Evolutionary conservation across 352 stramenopile genomes (phyloP).

Genomic region (Globisporangium mamillatum): DNA sequence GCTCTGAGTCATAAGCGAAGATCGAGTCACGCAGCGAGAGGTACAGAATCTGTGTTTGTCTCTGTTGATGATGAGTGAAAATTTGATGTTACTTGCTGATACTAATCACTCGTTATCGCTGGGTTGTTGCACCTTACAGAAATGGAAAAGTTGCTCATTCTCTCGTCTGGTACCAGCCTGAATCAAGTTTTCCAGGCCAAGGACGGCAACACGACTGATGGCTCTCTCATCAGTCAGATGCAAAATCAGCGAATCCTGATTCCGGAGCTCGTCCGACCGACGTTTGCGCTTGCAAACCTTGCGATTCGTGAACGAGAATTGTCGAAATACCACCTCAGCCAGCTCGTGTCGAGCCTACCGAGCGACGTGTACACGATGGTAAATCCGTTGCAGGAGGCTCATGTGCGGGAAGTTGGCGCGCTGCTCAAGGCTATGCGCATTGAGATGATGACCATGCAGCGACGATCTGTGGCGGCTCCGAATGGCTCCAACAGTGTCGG

Average conservation of each 20-base stretch:
- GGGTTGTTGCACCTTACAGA: not conserved
- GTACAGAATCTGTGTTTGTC: not conserved
- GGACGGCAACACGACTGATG: not conserved
- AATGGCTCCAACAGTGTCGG: not conserved
- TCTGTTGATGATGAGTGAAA: not conserved
- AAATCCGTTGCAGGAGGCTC: constrained; percentile 30
- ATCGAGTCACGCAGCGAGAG: constrained; percentile 1
- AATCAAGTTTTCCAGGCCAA: constrained; percentile 16
- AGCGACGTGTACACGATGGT: constrained; percentile 42
- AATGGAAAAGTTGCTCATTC: constrained; percentile 31
- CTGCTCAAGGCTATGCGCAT: constrained; percentile 31
- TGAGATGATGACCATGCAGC: constrained; percentile 29
- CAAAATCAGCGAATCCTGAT: constrained; percentile 2
- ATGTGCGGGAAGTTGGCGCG: constrained; percentile 25
- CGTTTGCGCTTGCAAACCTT: constrained; percentile 32
- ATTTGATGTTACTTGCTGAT: not conserved
- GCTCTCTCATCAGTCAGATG: not conserved
- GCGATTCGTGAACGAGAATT: constrained; percentile 20
- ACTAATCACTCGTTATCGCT: not conserved
- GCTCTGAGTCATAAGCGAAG: not conserved
- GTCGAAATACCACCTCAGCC: constrained; percentile 29
- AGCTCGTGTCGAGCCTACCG: constrained; percentile 28
- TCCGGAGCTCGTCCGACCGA: constrained; percentile 29
- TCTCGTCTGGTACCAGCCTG: constrained; percentile 45
- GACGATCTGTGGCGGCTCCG: not conserved